phyloP scores from a whole-genome alignment of 805 yeast genomes.

The Nakazawaea anatomiae region DNA sequence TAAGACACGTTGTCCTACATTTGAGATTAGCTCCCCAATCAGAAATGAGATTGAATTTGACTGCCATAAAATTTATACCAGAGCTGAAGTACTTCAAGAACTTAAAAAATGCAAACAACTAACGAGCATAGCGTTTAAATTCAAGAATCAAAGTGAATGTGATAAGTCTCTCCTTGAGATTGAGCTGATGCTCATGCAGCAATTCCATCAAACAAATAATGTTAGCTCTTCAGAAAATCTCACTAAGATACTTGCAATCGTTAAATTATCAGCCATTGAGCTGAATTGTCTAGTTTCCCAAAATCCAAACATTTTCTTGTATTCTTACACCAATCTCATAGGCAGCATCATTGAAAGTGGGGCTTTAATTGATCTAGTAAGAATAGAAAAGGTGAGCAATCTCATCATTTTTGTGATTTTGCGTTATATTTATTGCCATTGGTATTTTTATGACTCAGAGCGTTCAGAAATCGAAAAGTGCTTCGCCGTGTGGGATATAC shows the following conservation, averaged over 20 bases:
- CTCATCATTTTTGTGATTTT: slow-evolving; percentile 34
- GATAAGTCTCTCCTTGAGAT: slow-evolving; percentile 12
- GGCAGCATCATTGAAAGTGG: slow-evolving; percentile 36
- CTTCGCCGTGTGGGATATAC: slow-evolving; percentile 27
- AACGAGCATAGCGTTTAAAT: background rate
- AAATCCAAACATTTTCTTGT: slow-evolving; percentile 32
- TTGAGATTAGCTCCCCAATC: too few species aligned
- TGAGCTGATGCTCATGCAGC: slow-evolving; percentile 20
- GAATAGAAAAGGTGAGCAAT: slow-evolving; percentile 18
- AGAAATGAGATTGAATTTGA: background rate
- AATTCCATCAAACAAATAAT: background rate
- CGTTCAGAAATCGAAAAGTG: slow-evolving; percentile 16
- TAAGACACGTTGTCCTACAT: background rate
- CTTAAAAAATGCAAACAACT: background rate
- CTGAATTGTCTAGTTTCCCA: slow-evolving; percentile 22
- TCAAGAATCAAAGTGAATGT: background rate
- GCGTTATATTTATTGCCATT: slow-evolving; percentile 40
- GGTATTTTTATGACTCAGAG: slow-evolving; percentile 24
- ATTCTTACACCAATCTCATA: slow-evolving; percentile 31
- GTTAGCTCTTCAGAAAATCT: slow-evolving; percentile 14
- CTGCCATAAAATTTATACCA: background rate
- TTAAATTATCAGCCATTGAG: slow-evolving; percentile 28
- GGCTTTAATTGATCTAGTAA: slow-evolving; percentile 24
- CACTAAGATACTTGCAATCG: slow-evolving; percentile 22
- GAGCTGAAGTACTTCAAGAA: background rate